phyloP scores from a whole-genome alignment of 495 filamentous ascomycete genomes.

The Pseudevernia furfuracea region DNA sequence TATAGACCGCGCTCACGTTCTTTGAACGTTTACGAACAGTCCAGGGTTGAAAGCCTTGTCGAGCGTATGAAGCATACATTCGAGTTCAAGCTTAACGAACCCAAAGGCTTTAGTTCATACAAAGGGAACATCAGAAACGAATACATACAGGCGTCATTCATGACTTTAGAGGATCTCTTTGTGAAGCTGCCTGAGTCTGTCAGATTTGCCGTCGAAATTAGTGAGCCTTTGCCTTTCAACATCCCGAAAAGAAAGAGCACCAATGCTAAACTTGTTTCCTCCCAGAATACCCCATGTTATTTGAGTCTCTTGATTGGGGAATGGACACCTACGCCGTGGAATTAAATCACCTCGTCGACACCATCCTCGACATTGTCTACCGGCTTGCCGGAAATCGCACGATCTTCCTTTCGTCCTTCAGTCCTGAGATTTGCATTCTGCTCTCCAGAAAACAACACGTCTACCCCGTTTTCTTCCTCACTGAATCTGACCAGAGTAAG shows the following conservation, averaged over 20 bases:
- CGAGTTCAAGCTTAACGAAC: conserved; percentile 34
- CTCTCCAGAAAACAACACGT: neutral
- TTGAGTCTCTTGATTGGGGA: neutral
- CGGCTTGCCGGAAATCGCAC: neutral
- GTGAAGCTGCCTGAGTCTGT: neutral
- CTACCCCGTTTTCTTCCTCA: neutral
- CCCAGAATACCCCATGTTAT: neutral
- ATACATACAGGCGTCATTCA: conserved; percentile 6
- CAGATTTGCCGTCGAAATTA: neutral
- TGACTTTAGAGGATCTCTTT: neutral
- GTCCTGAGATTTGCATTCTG: neutral
- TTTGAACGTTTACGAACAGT: conserved; percentile 13
- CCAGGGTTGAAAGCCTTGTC: conserved; percentile 17
- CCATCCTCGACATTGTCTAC: neutral
- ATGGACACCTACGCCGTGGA: neutral
- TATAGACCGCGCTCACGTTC: conserved; percentile 7
- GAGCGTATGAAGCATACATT: conserved; percentile 36
- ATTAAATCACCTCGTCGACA: neutral
- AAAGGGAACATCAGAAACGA: conserved; percentile 36
- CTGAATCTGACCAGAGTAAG: conserved; percentile 32
- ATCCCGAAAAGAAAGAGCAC: neutral
- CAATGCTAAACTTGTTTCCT: neutral
- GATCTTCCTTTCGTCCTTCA: neutral
- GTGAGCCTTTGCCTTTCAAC: neutral
- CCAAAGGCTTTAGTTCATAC: conserved; percentile 21